Base-by-base conservation (phyloP, 2,329 filamentous ascomycete species). In the Beauveria australis region DNA sequence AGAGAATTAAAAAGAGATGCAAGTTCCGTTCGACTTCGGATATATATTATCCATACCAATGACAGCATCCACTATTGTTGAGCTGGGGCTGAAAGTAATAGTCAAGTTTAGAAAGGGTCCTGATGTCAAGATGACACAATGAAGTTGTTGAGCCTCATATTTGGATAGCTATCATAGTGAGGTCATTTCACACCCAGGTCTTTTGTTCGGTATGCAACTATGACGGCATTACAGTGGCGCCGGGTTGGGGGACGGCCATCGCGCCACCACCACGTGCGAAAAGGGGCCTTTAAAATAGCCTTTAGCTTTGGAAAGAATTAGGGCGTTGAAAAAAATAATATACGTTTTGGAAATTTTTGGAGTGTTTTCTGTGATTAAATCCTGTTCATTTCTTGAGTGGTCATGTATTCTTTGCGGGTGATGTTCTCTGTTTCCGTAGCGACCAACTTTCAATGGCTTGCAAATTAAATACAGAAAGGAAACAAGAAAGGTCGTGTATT, bases 71-170 rank as follows among this genome's bases (percentile, higher is more conserved):
- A 54, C 53, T 16, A 44, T 44, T 54, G 10, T 54, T 9, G 10
- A 19, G 6, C 14, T 14, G 40, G 6, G 2, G 3, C 24, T 44
- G 9, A 12, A 33, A 12, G 30, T 12, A 33, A 5, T 24, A 24
- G 24, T 24, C 10, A 12, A 33, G 30, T 33, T 33, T 33, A 5
- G 30, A 2, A 9, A 44, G 48, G 5, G 16, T 46, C 47, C 40
- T 59, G 56, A 59, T 59, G 56, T 59, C 56, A 59, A 37, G 46
- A 40, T 59, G 56, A 59, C 56, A 59, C 33, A 24, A 19, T 12
- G 0, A 24, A 40, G 2, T 16, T 12, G 1, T 4, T 22, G n/a
- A 57, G 18, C n/a, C 8, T 24, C 26, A 14, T 0, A 16, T 16
- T n/a, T n/a, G 26, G 19, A 16, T 16, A 41, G 9, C 30, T n/a